Evolutionary conservation across 2,329 filamentous ascomycete genomes (phyloP).

Genomic region (Xylariomycetidae sp.): DNA sequence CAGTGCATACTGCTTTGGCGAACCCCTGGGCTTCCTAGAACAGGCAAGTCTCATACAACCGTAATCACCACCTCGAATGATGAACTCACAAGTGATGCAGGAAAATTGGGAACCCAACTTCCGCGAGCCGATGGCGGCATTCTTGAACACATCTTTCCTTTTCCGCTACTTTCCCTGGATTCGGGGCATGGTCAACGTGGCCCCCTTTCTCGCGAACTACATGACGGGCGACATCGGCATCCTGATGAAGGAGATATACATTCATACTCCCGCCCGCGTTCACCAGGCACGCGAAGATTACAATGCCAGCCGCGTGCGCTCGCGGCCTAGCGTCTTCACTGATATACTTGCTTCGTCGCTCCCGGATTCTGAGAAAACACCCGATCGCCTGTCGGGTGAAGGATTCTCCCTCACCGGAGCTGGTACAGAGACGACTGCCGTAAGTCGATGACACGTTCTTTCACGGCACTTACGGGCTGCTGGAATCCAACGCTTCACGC

Average conservation of each 20-base stretch:
- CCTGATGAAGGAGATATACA: too few species aligned
- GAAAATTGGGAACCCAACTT: conserved; percentile 14
- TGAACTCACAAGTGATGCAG: too few species aligned
- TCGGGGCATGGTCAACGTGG: too few species aligned
- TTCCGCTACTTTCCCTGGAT: too few species aligned
- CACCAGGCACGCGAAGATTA: conserved; percentile 3
- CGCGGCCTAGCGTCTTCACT: conserved; percentile 26
- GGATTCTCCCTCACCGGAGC: conserved; percentile 27
- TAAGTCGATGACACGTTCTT: too few species aligned
- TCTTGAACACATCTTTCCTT: conserved; percentile 4
- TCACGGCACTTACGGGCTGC: too few species aligned
- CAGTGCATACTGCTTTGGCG: conserved; percentile 17
- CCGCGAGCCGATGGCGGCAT: conserved; percentile 5
- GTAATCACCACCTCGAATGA: too few species aligned
- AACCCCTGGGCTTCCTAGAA: conserved; percentile 14
- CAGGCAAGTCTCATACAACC: too few species aligned
- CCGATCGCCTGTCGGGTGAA: conserved; percentile 28
- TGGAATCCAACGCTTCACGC: too few species aligned
- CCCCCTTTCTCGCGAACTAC: too few species aligned
- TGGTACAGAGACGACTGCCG: conserved; percentile 32
- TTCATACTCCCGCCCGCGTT: too few species aligned
- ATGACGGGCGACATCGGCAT: too few species aligned
- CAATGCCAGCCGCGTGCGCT: conserved; percentile 1
- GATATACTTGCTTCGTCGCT: conserved; percentile 26
- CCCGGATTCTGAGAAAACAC: conserved; percentile 28